A percentile compares a stretch with the other conserved stretches of the same genome.
phyloP scores from a whole-genome alignment of 225 moss, liverwort and hornwort species.

The Polytrichum commune region DNA sequence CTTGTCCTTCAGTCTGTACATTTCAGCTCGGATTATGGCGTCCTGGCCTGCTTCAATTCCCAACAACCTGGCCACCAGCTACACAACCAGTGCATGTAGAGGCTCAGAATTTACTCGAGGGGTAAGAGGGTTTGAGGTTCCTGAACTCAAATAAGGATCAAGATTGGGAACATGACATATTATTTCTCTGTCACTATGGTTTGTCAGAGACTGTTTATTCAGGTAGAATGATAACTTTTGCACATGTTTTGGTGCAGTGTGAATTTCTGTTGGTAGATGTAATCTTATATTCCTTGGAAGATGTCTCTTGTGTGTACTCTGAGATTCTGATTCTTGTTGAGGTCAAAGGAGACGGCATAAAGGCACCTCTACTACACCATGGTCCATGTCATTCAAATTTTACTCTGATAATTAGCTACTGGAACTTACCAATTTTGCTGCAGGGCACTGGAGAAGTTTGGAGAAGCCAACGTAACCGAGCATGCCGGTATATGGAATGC shows the following conservation, averaged over 20 bases:
- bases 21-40: slow-evolving; percentile 34
- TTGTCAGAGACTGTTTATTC: background rate
- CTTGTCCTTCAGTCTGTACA: slow-evolving; percentile 29
- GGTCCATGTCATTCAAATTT: background rate
- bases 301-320: too few relatives aligned
- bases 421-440: slow-evolving; percentile 28
- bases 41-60: slow-evolving; percentile 52
- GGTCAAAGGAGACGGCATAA: background rate
- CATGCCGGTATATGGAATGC: slow-evolving; percentile 47
- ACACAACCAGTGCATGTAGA: background rate
- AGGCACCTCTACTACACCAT: background rate
- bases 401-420: background rate
- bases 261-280: too few relatives aligned
- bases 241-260: too few relatives aligned
- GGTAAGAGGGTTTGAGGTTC: too few relatives aligned
- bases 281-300: too few relatives aligned
- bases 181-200: background rate
- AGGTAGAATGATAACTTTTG: background rate
- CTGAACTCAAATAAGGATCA: background rate
- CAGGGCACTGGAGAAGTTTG: slow-evolving; percentile 14
- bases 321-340: background rate
- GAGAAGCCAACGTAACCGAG: slow-evolving; percentile 41
- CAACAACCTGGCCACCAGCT: slow-evolving; percentile 37
- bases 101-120: too few relatives aligned
- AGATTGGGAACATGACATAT: background rate